phyloP scores from a whole-genome alignment of 805 yeast genomes.

The Nematodospora valgi region DNA sequence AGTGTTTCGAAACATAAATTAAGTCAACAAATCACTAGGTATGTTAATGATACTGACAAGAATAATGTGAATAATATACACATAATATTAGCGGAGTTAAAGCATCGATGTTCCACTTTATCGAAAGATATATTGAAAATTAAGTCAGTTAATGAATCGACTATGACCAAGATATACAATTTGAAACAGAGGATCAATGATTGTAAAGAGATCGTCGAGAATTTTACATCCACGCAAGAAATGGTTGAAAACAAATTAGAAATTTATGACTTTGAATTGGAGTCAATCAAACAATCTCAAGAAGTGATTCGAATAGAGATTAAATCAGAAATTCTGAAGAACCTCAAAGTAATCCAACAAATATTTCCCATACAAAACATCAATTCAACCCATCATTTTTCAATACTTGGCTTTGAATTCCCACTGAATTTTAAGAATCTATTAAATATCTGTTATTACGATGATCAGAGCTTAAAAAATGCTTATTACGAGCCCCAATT shows the following conservation, averaged over 20 bases:
- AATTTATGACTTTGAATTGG: slow-evolving; percentile 22
- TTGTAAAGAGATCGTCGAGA: slow-evolving; percentile 9
- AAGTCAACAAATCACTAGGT: slow-evolving; percentile 17
- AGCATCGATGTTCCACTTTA: slow-evolving; percentile 10
- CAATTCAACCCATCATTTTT: slow-evolving; percentile 20
- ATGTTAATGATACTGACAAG: slow-evolving; percentile 2
- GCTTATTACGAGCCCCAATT: slow-evolving; percentile 9
- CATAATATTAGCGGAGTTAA: slow-evolving; percentile 6
- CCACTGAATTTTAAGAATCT: slow-evolving; percentile 30
- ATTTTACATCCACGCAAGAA: slow-evolving; percentile 6
- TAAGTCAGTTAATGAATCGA: slow-evolving; percentile 20
- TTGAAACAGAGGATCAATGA: slow-evolving; percentile 21
- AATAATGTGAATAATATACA: slow-evolving; percentile 1
- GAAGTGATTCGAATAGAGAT: neutral
- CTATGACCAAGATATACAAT: slow-evolving; percentile 19
- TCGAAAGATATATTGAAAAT: slow-evolving; percentile 18
- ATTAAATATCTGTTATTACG: slow-evolving; percentile 27
- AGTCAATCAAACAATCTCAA: slow-evolving; percentile 25
- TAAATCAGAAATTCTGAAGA: slow-evolving; percentile 8
- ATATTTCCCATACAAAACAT: slow-evolving; percentile 25
- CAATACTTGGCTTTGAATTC: slow-evolving; percentile 33
- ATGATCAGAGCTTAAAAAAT: slow-evolving; percentile 9
- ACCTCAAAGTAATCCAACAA: slow-evolving; percentile 18
- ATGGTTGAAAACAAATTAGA: slow-evolving; percentile 22
- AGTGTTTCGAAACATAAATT: slow-evolving; percentile 19